A percentile compares a stretch with the other conserved stretches of the same genome.
Conservation (phyloP, 768 basidiomycete species). For the Mycena galericulata region DNA sequence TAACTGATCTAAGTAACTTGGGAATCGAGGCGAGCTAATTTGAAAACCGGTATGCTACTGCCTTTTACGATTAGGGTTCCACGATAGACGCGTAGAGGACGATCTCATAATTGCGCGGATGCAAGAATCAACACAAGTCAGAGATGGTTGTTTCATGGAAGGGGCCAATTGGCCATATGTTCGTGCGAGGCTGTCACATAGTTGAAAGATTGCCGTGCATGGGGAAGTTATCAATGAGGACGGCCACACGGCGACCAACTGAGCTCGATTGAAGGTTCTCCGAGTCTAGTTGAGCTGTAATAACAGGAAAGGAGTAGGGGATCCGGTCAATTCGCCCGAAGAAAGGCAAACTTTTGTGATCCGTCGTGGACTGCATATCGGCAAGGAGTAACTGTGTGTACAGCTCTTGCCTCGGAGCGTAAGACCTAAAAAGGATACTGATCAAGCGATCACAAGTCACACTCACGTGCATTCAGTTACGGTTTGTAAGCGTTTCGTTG, state of each 20-base stretch:
- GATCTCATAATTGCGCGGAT: slow-evolving; percentile 20
- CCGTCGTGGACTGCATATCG: not conserved
- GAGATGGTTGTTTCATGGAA: not conserved
- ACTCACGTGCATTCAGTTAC: not conserved
- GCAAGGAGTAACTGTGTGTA: slow-evolving; percentile 11
- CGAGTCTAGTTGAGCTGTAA: slow-evolving; percentile 13
- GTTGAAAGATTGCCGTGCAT: slow-evolving; percentile 20
- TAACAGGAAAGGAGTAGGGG: not conserved
- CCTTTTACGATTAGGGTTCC: slow-evolving; percentile 21
- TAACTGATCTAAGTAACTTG: slow-evolving; percentile 7
- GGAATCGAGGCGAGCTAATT: slow-evolving; percentile 10
- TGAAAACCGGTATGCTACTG: slow-evolving; percentile 15
- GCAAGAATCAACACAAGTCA: not conserved
- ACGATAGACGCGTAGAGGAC: slow-evolving; percentile 8
- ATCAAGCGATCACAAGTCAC: slow-evolving; percentile 6
- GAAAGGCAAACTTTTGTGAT: slow-evolving; percentile 21
- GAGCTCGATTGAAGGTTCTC: slow-evolving; percentile 18
- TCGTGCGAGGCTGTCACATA: slow-evolving; percentile 21
- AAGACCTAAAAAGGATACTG: slow-evolving; percentile 4
- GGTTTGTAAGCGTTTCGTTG: not conserved
- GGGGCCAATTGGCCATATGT: slow-evolving; percentile 15
- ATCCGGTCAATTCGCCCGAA: slow-evolving; percentile 21
- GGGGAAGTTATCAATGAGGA: slow-evolving; percentile 4
- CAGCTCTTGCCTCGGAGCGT: slow-evolving; percentile 1
- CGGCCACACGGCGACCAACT: slow-evolving; percentile 10